Base-by-base conservation (phyloP, 2,329 filamentous ascomycete species). In the Catunica adiposa region DNA sequence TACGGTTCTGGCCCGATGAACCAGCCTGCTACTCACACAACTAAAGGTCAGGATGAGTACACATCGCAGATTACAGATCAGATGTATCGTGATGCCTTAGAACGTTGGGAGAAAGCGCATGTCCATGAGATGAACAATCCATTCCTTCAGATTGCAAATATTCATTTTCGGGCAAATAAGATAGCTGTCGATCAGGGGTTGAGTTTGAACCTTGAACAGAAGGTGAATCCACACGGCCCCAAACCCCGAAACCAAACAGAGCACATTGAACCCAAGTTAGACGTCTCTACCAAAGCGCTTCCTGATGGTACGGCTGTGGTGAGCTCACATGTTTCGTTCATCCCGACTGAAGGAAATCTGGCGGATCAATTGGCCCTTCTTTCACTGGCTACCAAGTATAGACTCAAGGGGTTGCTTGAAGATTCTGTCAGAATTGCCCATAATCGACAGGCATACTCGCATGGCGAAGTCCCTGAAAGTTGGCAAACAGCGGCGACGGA, bases 321-420 rank as follows among this genome's bases (percentile, higher is more conserved):
- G 23, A 80, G 66, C 60, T 78, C 74, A 48, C 75, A 73, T 14
- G 82, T 82, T 1, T 79, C 80, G 20, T 87, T 84, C 55, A 78
- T 94, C 38, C 78, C 92, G 0, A 80, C 84, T 37, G 84, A 89
- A 46, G 80, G 86, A 1, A 81, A 78, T 55, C 72, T 95, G 34
- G 83, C 85, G 14, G 89, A 95, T 59, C 85, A 96, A 61, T 70
- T 96, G 47, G 84, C 86, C 25, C 73, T 96, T 15, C 66, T 96
- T 57, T 92, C 88, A 4, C 76, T 96, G 56, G 86, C 86, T 17
- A 82, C 87, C 8, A 87, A 90, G 64, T 84, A 94, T 62, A 78
- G 88, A 26, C 62, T 96, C 38, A 77, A 86, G 54, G 79, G 81
- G 11, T 69, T 96, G 29, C 65, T 96, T 2, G 84, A 89, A 63